Evolutionary conservation across 768 basidiomycete species (phyloP).

Genomic region (Pleurotus tuber-regium): DNA sequence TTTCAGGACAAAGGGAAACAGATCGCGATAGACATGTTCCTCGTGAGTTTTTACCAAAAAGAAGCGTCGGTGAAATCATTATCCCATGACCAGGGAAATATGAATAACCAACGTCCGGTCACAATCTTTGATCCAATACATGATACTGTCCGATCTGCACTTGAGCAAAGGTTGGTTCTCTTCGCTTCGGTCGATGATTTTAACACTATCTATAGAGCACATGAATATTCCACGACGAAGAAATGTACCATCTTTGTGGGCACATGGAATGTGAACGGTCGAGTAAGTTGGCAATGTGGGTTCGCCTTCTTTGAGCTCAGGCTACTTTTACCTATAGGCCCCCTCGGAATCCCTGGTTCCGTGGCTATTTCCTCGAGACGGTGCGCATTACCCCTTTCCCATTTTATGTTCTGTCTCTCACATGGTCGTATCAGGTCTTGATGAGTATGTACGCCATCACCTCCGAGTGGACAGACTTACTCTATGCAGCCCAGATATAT

Average conservation of each 20-base stretch:
- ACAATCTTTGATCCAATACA: slow-evolving; percentile 93
- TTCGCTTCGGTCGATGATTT: not conserved
- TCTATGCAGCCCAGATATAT: slow-evolving; percentile 73
- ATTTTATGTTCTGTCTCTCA: not conserved
- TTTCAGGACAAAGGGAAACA: slow-evolving; percentile 97
- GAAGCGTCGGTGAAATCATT: not conserved
- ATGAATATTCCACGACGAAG: slow-evolving; percentile 82
- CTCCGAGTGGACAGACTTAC: slow-evolving; percentile 17
- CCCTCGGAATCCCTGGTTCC: slow-evolving; percentile 81
- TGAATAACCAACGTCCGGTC: slow-evolving; percentile 83
- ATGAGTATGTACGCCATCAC: slow-evolving; percentile 53
- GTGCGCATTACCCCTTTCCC: slow-evolving; percentile 40
- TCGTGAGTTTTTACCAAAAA: slow-evolving; percentile 50
- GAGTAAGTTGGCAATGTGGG: slow-evolving; percentile 43
- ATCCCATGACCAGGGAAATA: slow-evolving; percentile 73
- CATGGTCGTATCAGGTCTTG: slow-evolving; percentile 22
- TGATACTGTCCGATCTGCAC: slow-evolving; percentile 72
- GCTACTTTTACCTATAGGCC: slow-evolving; percentile 35
- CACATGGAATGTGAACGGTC: slow-evolving; percentile 96
- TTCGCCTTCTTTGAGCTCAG: slow-evolving; percentile 3
- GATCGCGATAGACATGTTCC: slow-evolving; percentile 89
- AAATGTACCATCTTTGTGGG: slow-evolving; percentile 79
- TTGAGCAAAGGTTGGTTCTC: slow-evolving; percentile 60
- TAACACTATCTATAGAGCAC: slow-evolving; percentile 40
- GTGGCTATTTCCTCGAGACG: slow-evolving; percentile 85